Conservation (phyloP, 2,329 filamentous ascomycete species). For the Aureobasidium sp. region DNA sequence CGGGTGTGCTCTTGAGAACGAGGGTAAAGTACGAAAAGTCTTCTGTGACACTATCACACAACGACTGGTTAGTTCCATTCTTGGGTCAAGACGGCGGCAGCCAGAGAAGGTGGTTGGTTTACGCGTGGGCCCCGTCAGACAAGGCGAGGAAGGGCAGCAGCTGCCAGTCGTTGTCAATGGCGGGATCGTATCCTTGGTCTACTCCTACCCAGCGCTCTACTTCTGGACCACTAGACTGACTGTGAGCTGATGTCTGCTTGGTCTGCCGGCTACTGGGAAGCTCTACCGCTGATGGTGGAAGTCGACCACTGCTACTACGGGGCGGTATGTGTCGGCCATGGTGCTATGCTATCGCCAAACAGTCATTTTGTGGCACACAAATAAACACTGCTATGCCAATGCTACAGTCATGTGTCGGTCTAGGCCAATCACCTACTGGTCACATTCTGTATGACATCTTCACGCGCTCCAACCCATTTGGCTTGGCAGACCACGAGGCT, state of each 20-base stretch:
- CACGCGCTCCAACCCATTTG: not conserved
- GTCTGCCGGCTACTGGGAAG: not conserved
- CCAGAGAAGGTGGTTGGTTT: slow-evolving; percentile 32
- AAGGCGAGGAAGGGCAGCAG: slow-evolving; percentile 93
- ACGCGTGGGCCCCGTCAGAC: slow-evolving; percentile 92
- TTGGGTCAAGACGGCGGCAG: not conserved
- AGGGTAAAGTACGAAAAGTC: slow-evolving; percentile 99
- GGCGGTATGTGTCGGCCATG: slow-evolving; percentile 21
- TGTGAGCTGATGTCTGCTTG: slow-evolving; percentile 11
- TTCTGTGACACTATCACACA: slow-evolving; percentile 60
- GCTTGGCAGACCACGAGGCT: not conserved
- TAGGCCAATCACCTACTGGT: not conserved
- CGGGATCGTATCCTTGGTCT: slow-evolving; percentile 67
- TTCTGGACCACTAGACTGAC: slow-evolving; percentile 63
- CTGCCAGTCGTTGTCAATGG: slow-evolving; percentile 78
- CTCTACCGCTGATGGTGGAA: slow-evolving; percentile 44
- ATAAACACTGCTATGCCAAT: not conserved
- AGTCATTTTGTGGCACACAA: not conserved
- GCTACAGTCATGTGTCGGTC: not conserved
- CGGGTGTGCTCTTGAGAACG: slow-evolving; percentile 42
- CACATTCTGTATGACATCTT: slow-evolving; percentile 2
- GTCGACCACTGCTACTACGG: slow-evolving; percentile 45
- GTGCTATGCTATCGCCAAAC: slow-evolving; percentile 5
- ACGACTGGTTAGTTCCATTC: not conserved
- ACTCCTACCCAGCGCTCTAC: slow-evolving; percentile 85